Conservation (phyloP, 176 grass and related monocot genomes). For the Cenchrus fungigraminus region DNA sequence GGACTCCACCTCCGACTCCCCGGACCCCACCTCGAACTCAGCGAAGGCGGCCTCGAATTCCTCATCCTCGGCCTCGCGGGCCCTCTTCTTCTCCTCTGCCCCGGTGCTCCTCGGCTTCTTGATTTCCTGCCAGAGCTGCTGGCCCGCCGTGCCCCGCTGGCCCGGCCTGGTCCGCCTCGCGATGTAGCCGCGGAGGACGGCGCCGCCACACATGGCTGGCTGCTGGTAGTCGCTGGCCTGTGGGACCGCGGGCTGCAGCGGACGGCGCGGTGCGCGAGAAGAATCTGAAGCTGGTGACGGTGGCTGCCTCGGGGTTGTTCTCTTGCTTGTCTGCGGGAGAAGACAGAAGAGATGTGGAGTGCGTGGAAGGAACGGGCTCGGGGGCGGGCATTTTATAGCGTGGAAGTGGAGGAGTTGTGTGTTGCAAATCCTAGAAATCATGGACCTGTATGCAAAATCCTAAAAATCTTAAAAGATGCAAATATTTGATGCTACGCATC, state of each 20-base stretch:
- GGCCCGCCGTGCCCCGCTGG: no score
- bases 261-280: background rate
- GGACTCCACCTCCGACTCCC: slow-evolving; percentile 64
- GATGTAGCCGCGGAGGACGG: slow-evolving; percentile 65
- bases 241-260: background rate
- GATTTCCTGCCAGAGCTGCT: slow-evolving; percentile 49
- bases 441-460: no score
- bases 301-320: background rate
- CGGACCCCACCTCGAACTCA: slow-evolving; percentile 45
- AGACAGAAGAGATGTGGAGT: background rate
- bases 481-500: no score
- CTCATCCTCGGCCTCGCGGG: background rate
- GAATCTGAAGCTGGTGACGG: background rate
- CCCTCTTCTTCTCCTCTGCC: background rate
- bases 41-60: slow-evolving; percentile 46
- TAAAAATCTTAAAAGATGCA: no score
- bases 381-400: background rate
- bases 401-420: no score
- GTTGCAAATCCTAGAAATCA: background rate
- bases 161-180: slow-evolving; percentile 41
- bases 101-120: slow-evolving; percentile 22
- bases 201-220: slow-evolving; percentile 83
- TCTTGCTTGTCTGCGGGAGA: background rate
- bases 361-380: background rate
- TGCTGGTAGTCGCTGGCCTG: background rate